Percentiles rank a stretch among this genome's conserved stretches.
Conservation (phyloP, 2,329 filamentous ascomycete genomes). For the Penicillium concentricum region DNA sequence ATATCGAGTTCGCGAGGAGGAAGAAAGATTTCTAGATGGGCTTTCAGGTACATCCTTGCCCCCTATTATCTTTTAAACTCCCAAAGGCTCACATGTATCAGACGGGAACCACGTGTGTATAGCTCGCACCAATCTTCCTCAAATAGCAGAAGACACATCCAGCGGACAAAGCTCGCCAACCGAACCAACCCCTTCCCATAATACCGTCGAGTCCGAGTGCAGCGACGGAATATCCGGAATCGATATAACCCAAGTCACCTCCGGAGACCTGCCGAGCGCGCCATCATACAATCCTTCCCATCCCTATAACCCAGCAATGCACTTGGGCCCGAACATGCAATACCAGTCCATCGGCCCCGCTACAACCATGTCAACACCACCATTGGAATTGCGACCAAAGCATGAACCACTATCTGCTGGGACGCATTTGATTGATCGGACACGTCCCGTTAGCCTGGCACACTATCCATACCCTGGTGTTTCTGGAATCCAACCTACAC, state of each 20-base stretch:
- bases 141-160: constrained; percentile 19
- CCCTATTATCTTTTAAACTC: too few relatives aligned
- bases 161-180: constrained; percentile 18
- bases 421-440: not conserved
- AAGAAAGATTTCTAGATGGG: constrained; percentile 39
- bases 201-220: constrained; percentile 5
- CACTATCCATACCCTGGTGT: constrained; percentile 12
- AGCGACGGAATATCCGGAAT: constrained; percentile 1
- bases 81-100: constrained; percentile 11
- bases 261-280: constrained; percentile 5
- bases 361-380: constrained; percentile 1
- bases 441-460: not conserved
- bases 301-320: constrained; percentile 8
- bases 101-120: constrained; percentile 30
- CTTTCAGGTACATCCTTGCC: constrained; percentile 32
- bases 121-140: constrained; percentile 30
- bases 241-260: constrained; percentile 2
- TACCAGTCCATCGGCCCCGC: constrained; percentile 5
- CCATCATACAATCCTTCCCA: constrained; percentile 3
- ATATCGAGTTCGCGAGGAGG: constrained; percentile 39
- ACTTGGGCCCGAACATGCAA: constrained; percentile 7
- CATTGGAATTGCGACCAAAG: constrained; percentile 20
- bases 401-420: constrained; percentile 9
- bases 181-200: constrained; percentile 8
- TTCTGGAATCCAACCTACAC: constrained; percentile 9